Base-by-base conservation (phyloP, 1,139 yeast genomes). In the Zygoascus hellenicus region DNA sequence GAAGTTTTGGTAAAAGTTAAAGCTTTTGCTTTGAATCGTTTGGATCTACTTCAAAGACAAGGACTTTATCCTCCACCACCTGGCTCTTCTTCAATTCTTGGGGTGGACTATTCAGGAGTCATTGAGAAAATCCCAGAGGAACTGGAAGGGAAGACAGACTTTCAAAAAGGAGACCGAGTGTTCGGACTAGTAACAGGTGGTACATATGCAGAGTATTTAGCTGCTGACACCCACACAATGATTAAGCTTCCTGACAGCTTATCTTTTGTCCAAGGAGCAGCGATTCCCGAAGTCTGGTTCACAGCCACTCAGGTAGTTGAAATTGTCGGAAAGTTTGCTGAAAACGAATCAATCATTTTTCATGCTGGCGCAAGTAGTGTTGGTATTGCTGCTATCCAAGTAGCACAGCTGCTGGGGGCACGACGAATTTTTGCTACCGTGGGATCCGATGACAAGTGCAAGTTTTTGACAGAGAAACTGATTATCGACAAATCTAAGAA, bases 101-200 rank as follows among this genome's bases (percentile, higher is more conserved):
- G 71, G 9, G 66, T 63, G 4, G 71, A 66, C 48, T 67, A 66
- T 48, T 53, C 68, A 14, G 71, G 71, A 10, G 47, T 48, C 9
- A 53, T 67, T 31, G 58, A 39, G 11, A 49, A 54, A 32, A 39
- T 55, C 6, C 56, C 54, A 19, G 48, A 47, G 2, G 50, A 47
- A 14, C 45, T 43, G 6, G 55, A 53, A 4, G 41, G 46, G 1
- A 50, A 50, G 3, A 31, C 42, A 30, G 42, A 46, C 9, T 62
- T 63, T 46, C 53, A 51, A 9, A 57, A 52, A 5, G 71, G 70
- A 11, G 70, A 67, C 36, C 48, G 52, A 15, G 72, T 68, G 16
- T 62, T 63, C 48, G 72, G 72, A 1, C 53, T 66, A 32, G 63
- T 57, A 1, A 51, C 56, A 5, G 70, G 71, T 9, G 72, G 72